Evolutionary conservation across 78 protist species (phyloP).

Genomic region (Dictyostelium citrinum): DNA sequence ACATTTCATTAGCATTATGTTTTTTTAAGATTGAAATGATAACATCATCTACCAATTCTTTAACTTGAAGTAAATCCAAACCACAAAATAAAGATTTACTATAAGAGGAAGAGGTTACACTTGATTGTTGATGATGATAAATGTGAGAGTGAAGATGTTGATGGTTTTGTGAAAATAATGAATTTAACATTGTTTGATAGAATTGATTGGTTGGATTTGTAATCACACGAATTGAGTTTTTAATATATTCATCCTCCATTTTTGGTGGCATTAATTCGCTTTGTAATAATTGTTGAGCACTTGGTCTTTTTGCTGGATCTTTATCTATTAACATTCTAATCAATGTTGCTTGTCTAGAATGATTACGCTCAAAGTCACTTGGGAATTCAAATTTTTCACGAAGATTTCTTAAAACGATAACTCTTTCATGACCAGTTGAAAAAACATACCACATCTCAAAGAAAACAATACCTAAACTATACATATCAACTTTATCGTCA

Average conservation of each 20-base stretch:
- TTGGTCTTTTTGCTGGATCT: conserved; percentile 76
- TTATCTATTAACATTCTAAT: conserved; percentile 72
- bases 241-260: conserved; percentile 79
- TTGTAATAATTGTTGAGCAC: conserved; percentile 57
- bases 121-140: conserved; percentile 49
- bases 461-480: conserved; percentile 87
- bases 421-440: conserved; percentile 83
- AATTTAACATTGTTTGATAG: conserved; percentile 29
- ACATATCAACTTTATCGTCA: conserved; percentile 83
- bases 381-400: conserved; percentile 66
- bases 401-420: conserved; percentile 28
- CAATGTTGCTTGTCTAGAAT: conserved; percentile 70
- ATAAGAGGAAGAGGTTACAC: background rate
- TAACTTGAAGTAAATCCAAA: background rate
- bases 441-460: conserved; percentile 87
- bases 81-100: conserved; percentile 1
- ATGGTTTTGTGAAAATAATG: conserved; percentile 41
- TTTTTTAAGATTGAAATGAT: conserved; percentile 8
- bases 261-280: conserved; percentile 74
- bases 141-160: conserved; percentile 65
- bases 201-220: conserved; percentile 68
- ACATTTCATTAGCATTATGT: conserved; percentile 25
- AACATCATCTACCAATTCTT: background rate
- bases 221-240: conserved; percentile 55
- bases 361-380: conserved; percentile 71